Percentiles rank a stretch among this genome's conserved stretches.
Conservation (phyloP, 2,329 filamentous ascomycete genomes). For the Escovopsis sp. region DNA sequence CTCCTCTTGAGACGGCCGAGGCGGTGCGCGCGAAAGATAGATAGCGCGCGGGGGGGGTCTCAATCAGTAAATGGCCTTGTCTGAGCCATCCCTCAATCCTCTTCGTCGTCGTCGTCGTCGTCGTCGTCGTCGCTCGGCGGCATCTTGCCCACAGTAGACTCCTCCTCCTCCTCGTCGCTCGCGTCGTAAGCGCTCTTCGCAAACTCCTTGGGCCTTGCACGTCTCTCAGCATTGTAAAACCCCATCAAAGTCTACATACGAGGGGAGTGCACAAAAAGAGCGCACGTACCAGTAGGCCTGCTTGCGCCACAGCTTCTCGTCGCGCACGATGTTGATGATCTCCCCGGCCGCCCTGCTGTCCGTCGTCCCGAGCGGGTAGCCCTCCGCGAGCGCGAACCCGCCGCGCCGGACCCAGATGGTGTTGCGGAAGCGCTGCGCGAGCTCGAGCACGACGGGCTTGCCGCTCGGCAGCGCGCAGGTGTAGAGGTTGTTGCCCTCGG, state of each 20-base stretch:
- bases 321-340: constrained; percentile 82
- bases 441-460: constrained; percentile 58
- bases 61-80: no score
- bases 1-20: constrained; percentile 1
- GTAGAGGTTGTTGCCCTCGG: constrained; percentile 83
- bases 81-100: neutral
- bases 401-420: constrained; percentile 89
- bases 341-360: constrained; percentile 73
- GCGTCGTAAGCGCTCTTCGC: constrained; percentile 46
- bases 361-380: constrained; percentile 45
- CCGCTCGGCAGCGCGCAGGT: constrained; percentile 56
- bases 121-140: constrained; percentile 70
- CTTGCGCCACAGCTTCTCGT: constrained; percentile 87
- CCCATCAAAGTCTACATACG: no score
- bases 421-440: constrained; percentile 73
- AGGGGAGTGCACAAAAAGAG: neutral
- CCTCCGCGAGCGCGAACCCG: constrained; percentile 72
- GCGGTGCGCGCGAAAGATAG: constrained; percentile 16
- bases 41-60: constrained; percentile 11
- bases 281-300: constrained; percentile 61
- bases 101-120: constrained; percentile 42
- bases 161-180: constrained; percentile 60
- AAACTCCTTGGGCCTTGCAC: constrained; percentile 63
- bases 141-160: constrained; percentile 72
- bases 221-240: neutral